Evolutionary conservation across 2,329 filamentous ascomycete species (phyloP), one percentile per base, ranked within the genome.

Genomic region (Rachicladosporium sp.): DNA sequence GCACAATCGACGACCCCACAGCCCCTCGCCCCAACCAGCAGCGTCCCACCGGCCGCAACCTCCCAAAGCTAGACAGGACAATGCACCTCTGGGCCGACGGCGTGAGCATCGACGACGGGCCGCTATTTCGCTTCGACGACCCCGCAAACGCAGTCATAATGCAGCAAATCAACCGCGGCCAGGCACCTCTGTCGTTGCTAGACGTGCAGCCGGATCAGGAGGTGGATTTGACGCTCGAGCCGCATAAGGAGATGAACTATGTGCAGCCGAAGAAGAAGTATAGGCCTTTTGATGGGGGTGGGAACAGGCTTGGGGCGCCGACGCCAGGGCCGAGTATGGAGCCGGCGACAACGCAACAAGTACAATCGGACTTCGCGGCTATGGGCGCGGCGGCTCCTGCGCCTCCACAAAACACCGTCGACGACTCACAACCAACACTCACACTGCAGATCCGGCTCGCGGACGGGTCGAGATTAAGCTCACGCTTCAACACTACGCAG

Each of bases 51-150:
- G 65, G 71, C 29, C 44, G 45, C 19, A 37, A 40, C 7, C 47
- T 50, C 6, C 55, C 55, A 21, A 70, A 73, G 4, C 76, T 82
- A 44, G 75, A 76, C 37, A 78, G 83, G 37, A 73, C 76, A 8
- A 69, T 93, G 38, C 84, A 89, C 53, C 70, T 91, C 34, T 93
- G 85, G 85, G 71, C 73, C 32, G 80, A 93, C 55, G 85, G 85
- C 10, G 89, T 91, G 64, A 89, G 82, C 47, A 78, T 93, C 44
- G 84, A 88, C 43, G 82, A 91, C 52, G 85, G 85, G 21, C 74
- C 78, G 35, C 73, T 91, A 29, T 78, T 74, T 56, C 76, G 82
- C 41, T 89, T 84, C 54, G 81, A 88, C 52, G 83, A 91, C 57
- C 82, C 83, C 0, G 71, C 71, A 23, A 87, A 89, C 56, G 74